Base-by-base conservation (phyloP, 202 grass and related monocot species). In the Setaria viridis region DNA sequence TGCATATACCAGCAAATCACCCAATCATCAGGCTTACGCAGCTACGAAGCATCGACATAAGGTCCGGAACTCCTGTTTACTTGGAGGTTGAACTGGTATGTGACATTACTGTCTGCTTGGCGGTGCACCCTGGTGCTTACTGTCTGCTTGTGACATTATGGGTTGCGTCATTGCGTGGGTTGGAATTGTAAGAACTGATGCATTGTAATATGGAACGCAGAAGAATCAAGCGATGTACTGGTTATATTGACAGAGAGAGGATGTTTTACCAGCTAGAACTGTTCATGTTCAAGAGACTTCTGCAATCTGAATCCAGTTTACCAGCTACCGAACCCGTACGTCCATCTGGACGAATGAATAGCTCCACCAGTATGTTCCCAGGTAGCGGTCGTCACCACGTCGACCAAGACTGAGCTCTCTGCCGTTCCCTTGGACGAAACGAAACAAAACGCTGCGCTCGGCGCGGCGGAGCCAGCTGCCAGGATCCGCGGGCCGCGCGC, bases 161-260 rank as follows among this genome's bases (percentile, higher is more conserved):
- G 12, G 15, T 63, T 63, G 7, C 42, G 37, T 13, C 30, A 25
- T 25, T 25, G 25, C 25, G 25, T 25, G 25, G 21, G 72, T 63
- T 76, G 33, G 43, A 85, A 49, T 3, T 88, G 19, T 66, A 77
- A 72, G 37, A 11, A 58, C 16, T 56, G 10, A 30, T 72, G 34
- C 14, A 53, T 54, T 81, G 57, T 64, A 46, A n/a, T 51, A 58
- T 39, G 9, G 30, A 37, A 64, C 48, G 33, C 11, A 19, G 9
- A 47, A 55, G 29, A 33, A 77, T 70, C 2, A 21, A 35, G 50
- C 3, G 3, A 60, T 20, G 7, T 54, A 39, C 5, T 45, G 11
- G 25, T 70, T 13, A 9, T 21, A 43, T 14, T n/a, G 16, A 16
- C 6, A 5, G 11, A 19, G 11, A 34, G 30, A 42, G 5, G 80